These are phyloP conservation scores for Suillus lakei DNA, from an alignment of 768 basidiomycete species.

Conservation along the genomic window DNA sequence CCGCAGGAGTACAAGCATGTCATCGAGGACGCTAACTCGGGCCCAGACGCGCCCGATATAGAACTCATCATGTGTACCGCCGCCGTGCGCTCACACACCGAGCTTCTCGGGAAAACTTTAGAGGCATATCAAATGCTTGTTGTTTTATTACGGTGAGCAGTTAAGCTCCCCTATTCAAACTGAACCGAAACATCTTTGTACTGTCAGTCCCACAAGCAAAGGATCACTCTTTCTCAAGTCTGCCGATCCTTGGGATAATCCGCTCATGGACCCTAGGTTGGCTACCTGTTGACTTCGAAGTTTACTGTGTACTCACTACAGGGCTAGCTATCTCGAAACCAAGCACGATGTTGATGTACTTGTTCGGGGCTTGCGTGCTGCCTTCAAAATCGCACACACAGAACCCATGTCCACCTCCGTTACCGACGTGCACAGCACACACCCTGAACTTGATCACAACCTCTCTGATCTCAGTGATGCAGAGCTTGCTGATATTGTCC, in stretches of 20 bases:
- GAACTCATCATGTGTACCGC: constrained; percentile 12
- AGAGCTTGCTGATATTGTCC: constrained; percentile 39
- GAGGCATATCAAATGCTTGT: constrained; percentile 24
- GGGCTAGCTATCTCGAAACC: constrained; percentile 45
- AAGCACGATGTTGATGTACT: constrained; percentile 44
- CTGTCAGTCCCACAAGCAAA: constrained; percentile 46
- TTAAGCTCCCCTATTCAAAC: background rate
- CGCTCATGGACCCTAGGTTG: constrained; percentile 49
- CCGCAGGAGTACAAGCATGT: background rate
- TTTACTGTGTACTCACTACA: background rate
- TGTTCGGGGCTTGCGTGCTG: constrained; percentile 43
- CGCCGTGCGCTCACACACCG: background rate
- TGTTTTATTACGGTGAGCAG: constrained; percentile 30
- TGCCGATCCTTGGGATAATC: constrained; percentile 43
- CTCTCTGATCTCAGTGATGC: constrained; percentile 37
- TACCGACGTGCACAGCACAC: constrained; percentile 35
- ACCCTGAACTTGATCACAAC: constrained; percentile 43
- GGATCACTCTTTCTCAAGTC: constrained; percentile 47
- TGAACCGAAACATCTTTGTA: background rate
- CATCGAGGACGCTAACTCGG: constrained; percentile 14
- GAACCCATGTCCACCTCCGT: constrained; percentile 40
- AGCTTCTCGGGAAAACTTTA: background rate
- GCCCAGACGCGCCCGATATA: constrained; percentile 16
- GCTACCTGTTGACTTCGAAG: constrained; percentile 8
- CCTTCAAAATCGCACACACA: constrained; percentile 42